Conservation (phyloP, 208 protist species). For the Leishmania turanica region DNA sequence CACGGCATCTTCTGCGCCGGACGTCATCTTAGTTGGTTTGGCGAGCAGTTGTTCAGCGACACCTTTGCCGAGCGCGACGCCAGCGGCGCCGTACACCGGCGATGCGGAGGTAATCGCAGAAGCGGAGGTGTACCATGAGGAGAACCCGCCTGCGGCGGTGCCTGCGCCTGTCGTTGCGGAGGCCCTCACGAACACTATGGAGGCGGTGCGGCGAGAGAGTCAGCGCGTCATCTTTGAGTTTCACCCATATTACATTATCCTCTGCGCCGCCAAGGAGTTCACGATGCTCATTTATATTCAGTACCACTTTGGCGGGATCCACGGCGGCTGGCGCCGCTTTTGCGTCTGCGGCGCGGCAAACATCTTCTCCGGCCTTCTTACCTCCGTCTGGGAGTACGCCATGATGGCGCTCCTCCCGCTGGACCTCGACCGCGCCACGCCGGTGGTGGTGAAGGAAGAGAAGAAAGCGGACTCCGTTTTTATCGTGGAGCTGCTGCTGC, state of each 20-base stretch:
- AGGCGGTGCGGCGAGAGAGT: constrained; percentile 40
- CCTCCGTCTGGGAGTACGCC: constrained; percentile 59
- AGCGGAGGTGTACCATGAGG: constrained; percentile 14
- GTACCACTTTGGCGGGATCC: constrained; percentile 50
- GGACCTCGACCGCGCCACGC: constrained; percentile 24
- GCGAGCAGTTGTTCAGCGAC: too few species aligned
- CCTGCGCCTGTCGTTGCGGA: constrained; percentile 45
- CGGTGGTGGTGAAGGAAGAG: constrained; percentile 37
- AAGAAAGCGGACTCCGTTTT: constrained; percentile 50
- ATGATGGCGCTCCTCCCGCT: constrained; percentile 40
- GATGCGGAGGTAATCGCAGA: background rate
- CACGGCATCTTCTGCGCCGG: background rate
- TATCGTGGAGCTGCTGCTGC: constrained; percentile 62
- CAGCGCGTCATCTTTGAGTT: constrained; percentile 56
- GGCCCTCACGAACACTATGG: constrained; percentile 42
- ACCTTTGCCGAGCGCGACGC: too few species aligned
- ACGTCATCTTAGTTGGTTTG: background rate
- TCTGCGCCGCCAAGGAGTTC: constrained; percentile 51
- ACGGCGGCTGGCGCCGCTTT: constrained; percentile 59
- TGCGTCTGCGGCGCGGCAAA: constrained; percentile 59
- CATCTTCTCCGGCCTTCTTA: constrained; percentile 56
- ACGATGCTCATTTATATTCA: constrained; percentile 64
- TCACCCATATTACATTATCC: constrained; percentile 58
- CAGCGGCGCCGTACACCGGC: background rate
- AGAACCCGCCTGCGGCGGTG: constrained; percentile 35